A percentile compares a stretch with the other conserved stretches of the same genome.
Conservation (phyloP, 129 eudicot genomes). For the Centaurea solstitialis region DNA sequence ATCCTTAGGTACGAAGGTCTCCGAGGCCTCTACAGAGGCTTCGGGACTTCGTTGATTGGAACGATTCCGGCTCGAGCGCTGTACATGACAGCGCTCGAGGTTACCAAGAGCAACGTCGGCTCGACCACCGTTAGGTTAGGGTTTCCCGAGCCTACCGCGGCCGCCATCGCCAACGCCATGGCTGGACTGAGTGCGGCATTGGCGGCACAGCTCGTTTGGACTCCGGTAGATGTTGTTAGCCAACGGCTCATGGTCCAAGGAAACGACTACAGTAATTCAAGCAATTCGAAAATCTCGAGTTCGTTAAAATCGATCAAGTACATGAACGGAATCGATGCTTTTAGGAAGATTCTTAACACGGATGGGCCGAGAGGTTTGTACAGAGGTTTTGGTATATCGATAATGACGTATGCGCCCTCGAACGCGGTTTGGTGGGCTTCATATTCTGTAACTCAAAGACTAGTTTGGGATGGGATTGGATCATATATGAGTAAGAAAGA, state of each 20-base stretch:
- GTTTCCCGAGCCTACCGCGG: conserved; percentile 61
- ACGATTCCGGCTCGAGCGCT: conserved; percentile 89
- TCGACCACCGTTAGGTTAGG: conserved; percentile 54
- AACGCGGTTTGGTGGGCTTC: conserved; percentile 99
- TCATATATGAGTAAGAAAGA: conserved; percentile 43
- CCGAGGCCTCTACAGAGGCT: conserved; percentile 81
- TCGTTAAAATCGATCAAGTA: conserved; percentile 40
- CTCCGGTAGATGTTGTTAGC: conserved; percentile 86
- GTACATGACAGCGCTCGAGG: conserved; percentile 88
- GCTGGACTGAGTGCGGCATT: conserved; percentile 86
- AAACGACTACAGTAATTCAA: conserved; percentile 16
- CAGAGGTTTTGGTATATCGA: conserved; percentile 93
- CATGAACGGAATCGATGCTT: conserved; percentile 76
- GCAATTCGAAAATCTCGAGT: conserved; percentile 8
- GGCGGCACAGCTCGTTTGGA: conserved; percentile 90
- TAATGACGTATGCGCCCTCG: conserved; percentile 85
- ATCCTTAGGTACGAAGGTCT: conserved; percentile 61
- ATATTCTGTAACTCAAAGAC: conserved; percentile 73
- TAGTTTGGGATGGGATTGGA: conserved; percentile 86
- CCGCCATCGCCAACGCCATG: conserved; percentile 76
- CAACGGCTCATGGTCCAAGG: conserved; percentile 92
- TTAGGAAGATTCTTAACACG: conserved; percentile 52
- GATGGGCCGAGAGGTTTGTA: conserved; percentile 88
- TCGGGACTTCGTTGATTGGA: conserved; percentile 85
- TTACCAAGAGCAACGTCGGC: conserved; percentile 73